These are phyloP conservation scores for Didymella keratinophila DNA, from an alignment of 2,329 filamentous ascomycete species.

Conservation along the genomic window DNA sequence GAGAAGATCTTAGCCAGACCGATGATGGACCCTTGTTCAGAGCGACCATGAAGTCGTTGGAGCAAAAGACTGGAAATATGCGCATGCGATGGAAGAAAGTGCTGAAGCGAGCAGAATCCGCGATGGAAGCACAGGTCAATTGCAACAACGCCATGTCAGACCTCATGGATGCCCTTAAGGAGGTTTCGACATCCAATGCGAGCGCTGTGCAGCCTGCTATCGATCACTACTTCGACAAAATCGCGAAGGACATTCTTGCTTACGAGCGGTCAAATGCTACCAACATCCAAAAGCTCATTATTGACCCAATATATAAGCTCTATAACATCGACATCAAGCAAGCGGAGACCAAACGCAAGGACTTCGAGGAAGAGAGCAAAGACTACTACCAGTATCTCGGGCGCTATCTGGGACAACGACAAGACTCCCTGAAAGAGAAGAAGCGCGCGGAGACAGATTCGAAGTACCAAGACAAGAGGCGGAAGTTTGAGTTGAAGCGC, in stretches of 20 bases:
- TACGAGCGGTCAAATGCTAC: slow-evolving; percentile 86
- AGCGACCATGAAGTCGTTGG: slow-evolving; percentile 93
- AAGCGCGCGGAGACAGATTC: slow-evolving; percentile 93
- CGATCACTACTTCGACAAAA: slow-evolving; percentile 98
- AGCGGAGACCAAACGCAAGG: slow-evolving; percentile 93
- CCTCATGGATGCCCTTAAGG: slow-evolving; percentile 85
- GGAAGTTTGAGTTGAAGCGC: slow-evolving; percentile 94
- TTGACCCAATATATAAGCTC: slow-evolving; percentile 89
- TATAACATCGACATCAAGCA: slow-evolving; percentile 98
- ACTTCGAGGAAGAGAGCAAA: slow-evolving; percentile 98
- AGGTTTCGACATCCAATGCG: slow-evolving; percentile 88
- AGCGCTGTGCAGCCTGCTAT: slow-evolving; percentile 97
- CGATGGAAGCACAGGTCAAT: slow-evolving; percentile 77
- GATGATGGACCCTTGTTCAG: slow-evolving; percentile 96
- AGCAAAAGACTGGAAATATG: slow-evolving; percentile 97
- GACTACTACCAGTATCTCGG: slow-evolving; percentile 97
- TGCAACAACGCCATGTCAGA: slow-evolving; percentile 85
- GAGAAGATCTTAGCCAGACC: slow-evolving; percentile 78
- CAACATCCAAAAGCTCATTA: slow-evolving; percentile 91
- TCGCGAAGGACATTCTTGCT: slow-evolving; percentile 84
- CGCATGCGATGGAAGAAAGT: slow-evolving; percentile 94
- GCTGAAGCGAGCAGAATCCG: slow-evolving; percentile 90
- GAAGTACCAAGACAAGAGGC: slow-evolving; percentile 92
- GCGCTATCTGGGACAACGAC: slow-evolving; percentile 92
- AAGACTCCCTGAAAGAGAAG: slow-evolving; percentile 96